These are phyloP conservation scores for Zostera marina DNA, from an alignment of 116 monocot species.

Conservation along the genomic window DNA sequence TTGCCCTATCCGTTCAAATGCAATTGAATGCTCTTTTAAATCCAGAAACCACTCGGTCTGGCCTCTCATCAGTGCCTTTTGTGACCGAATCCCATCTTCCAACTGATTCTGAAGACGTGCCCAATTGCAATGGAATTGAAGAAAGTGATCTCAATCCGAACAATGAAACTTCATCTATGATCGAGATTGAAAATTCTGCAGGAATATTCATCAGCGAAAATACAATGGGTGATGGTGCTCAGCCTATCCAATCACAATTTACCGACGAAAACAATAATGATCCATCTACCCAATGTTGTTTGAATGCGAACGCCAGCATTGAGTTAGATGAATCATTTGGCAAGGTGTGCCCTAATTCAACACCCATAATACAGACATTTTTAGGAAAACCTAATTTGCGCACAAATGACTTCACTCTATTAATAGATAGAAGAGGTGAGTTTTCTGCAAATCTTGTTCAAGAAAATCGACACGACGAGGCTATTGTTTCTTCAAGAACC, in stretches of 20 bases:
- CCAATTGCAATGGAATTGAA: background rate
- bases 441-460: no score
- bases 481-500: no score
- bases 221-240: background rate
- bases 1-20: constrained; percentile 41
- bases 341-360: no score
- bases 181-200: background rate
- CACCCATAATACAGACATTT: no score
- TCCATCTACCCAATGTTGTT: background rate
- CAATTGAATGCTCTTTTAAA: constrained; percentile 41
- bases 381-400: no score
- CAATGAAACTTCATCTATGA: background rate
- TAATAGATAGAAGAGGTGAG: no score
- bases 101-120: background rate
- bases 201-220: background rate
- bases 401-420: no score
- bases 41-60: constrained; percentile 1
- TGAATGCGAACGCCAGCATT: background rate
- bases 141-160: background rate
- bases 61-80: background rate
- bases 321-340: background rate
- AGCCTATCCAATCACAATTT: background rate
- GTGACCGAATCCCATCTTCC: background rate
- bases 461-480: no score
- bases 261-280: background rate